phyloP scores from a whole-genome alignment of 805 yeast species.

The Kodamaea leandrae region DNA sequence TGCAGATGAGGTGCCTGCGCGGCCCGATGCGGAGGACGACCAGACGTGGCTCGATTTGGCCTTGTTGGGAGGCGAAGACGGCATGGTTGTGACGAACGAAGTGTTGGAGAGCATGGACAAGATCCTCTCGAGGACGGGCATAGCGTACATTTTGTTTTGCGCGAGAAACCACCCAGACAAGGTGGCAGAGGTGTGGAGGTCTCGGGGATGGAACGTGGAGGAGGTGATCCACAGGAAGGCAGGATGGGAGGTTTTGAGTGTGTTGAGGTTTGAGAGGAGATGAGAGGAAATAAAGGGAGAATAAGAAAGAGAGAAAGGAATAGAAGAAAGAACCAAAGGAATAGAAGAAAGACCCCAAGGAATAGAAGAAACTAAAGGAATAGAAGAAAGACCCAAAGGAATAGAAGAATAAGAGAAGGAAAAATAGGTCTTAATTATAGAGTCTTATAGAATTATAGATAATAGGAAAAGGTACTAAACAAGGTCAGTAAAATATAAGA shows the following conservation, averaged over 20 bases:
- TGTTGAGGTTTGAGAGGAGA: slow-evolving; percentile 56
- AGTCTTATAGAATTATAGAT: no score
- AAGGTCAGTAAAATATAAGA: no score
- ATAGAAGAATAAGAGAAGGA: not conserved
- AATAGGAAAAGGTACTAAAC: no score
- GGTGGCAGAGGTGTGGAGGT: slow-evolving; percentile 50
- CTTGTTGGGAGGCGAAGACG: slow-evolving; percentile 82
- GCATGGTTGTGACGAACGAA: slow-evolving; percentile 79
- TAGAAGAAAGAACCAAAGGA: not conserved
- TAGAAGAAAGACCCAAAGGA: not conserved
- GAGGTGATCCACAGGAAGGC: slow-evolving; percentile 71
- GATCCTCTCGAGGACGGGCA: slow-evolving; percentile 58
- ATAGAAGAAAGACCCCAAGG: not conserved
- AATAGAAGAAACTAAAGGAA: not conserved
- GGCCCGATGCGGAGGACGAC: slow-evolving; percentile 48
- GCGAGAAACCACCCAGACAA: slow-evolving; percentile 79
- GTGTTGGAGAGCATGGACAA: slow-evolving; percentile 54
- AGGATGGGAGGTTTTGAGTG: slow-evolving; percentile 91
- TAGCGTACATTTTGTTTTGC: slow-evolving; percentile 87
- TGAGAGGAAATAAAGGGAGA: not conserved
- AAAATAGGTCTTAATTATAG: no score
- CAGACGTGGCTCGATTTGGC: slow-evolving; percentile 86
- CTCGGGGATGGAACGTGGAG: slow-evolving; percentile 51
- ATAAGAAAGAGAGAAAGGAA: not conserved
- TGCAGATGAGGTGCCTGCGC: slow-evolving; percentile 64